Conservation (phyloP, 2,329 filamentous ascomycete genomes). For the Zymoseptoria tritici region DNA sequence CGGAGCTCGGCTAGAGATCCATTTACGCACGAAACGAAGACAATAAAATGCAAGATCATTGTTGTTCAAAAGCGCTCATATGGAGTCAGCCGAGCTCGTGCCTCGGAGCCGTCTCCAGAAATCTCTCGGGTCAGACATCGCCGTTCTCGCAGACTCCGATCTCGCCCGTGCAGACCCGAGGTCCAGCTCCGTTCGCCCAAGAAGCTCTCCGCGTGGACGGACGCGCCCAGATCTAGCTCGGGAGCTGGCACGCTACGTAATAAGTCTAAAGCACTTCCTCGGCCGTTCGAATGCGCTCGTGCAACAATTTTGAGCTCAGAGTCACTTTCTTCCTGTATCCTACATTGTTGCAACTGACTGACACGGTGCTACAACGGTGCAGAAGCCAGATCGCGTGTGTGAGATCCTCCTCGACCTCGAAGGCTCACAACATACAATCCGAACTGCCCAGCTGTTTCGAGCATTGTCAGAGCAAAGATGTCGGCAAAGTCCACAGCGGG, state of each 20-base stretch:
- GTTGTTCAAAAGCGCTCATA: background rate
- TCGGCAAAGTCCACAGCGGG: conserved; percentile 52
- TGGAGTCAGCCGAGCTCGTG: background rate
- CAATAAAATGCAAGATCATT: background rate
- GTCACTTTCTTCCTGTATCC: conserved; percentile 1
- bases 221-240: background rate
- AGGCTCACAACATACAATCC: background rate
- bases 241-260: conserved; percentile 21
- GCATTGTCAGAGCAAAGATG: conserved; percentile 37
- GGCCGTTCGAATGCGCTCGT: conserved; percentile 14
- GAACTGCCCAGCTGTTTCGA: background rate
- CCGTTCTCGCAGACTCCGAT: background rate
- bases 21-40: background rate
- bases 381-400: background rate
- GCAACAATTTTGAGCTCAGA: conserved; percentile 16
- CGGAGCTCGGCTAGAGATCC: background rate
- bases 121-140: background rate
- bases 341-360: background rate
- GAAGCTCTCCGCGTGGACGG: conserved; percentile 16
- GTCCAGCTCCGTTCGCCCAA: conserved; percentile 26
- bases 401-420: background rate
- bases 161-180: conserved; percentile 19
- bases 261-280: conserved; percentile 15
- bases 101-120: background rate
- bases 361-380: background rate